Percentiles rank a stretch among this genome's conserved stretches.
These are phyloP conservation scores for Fraxinus anomala DNA, from an alignment of 257 asterid species.

Conservation along the genomic window DNA sequence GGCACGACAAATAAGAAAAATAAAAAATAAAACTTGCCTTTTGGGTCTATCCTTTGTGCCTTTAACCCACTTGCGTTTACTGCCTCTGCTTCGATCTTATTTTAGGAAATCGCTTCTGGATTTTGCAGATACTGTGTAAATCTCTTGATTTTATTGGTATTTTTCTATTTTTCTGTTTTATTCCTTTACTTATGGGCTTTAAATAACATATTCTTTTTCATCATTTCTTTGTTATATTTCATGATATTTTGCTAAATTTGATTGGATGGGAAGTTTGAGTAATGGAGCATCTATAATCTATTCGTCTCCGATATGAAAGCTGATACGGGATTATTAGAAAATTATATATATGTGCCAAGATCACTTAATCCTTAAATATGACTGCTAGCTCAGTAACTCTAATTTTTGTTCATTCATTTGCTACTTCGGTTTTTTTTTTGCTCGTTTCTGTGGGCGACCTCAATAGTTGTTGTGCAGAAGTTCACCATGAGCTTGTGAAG, in stretches of 20 bases:
- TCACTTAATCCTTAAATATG: background rate
- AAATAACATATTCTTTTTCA: background rate
- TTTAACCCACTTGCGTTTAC: conserved; percentile 20
- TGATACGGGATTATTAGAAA: background rate
- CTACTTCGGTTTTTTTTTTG: background rate
- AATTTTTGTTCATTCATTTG: background rate
- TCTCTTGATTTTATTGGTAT: conserved; percentile 3
- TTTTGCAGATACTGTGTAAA: conserved; percentile 19
- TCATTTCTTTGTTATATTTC: background rate
- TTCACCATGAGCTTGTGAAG: background rate
- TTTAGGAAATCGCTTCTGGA: conserved; percentile 12
- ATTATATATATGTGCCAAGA: background rate
- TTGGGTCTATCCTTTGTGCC: conserved; percentile 19
- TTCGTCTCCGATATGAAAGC: background rate
- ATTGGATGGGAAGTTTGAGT: background rate
- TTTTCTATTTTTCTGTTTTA: background rate
- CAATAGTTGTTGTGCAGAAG: background rate
- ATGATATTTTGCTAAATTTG: background rate
- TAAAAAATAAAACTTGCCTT: background rate
- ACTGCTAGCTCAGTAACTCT: background rate
- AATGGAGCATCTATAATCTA: background rate
- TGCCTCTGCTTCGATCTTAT: conserved; percentile 19
- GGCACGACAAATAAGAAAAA: background rate
- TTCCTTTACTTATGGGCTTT: background rate
- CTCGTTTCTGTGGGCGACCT: background rate